phyloP scores from a whole-genome alignment of 2,329 filamentous ascomycete genomes.

The Sclerotinia trifoliorum region DNA sequence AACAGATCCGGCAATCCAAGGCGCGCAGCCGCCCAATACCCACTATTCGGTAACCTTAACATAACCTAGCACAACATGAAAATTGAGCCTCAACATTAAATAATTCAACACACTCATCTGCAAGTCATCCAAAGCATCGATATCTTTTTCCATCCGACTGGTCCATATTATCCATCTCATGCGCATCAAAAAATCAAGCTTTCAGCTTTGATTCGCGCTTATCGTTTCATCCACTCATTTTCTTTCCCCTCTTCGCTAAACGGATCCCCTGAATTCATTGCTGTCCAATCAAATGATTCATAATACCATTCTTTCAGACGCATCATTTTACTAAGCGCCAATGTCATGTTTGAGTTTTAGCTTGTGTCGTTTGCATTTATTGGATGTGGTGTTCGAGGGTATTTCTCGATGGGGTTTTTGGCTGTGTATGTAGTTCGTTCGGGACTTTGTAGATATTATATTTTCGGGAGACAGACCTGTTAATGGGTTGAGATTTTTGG shows the following conservation, averaged over 20 bases:
- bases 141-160: not conserved
- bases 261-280: slow-evolving; percentile 3
- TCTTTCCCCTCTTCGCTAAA: slow-evolving; percentile 1
- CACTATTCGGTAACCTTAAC: not conserved
- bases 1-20: not conserved
- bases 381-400: not conserved
- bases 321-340: slow-evolving; percentile 8
- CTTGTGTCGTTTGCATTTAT: slow-evolving; percentile 1
- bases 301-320: not conserved
- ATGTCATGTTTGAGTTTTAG: not conserved
- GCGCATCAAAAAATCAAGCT: not conserved
- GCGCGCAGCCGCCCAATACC: not conserved
- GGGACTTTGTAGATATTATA: not conserved
- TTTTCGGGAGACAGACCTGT: not conserved
- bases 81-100: not conserved
- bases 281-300: slow-evolving; percentile 10
- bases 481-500: not conserved
- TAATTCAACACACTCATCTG: not conserved
- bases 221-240: slow-evolving; percentile 10
- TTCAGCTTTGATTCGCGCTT: slow-evolving; percentile 16
- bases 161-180: not conserved
- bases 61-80: slow-evolving; percentile 1
- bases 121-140: not conserved
- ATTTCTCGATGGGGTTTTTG: not conserved
- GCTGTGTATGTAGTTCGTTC: not conserved